These are phyloP conservation scores for Antitrichia curtipendula DNA, from an alignment of 225 moss, liverwort and hornwort genomes.

Conservation along the genomic window DNA sequence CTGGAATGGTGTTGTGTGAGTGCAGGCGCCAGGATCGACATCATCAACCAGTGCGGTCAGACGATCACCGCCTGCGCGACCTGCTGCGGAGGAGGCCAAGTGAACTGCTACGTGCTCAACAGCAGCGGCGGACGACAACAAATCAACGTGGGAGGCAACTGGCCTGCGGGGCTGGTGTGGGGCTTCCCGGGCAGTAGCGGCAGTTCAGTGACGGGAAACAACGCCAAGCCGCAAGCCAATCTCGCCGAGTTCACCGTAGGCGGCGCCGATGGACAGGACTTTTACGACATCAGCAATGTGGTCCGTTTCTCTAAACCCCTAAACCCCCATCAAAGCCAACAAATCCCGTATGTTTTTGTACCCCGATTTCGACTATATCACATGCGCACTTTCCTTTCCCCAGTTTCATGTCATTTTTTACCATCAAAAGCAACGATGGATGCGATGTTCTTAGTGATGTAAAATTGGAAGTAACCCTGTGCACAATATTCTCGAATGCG, in stretches of 20 bases:
- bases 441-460: neutral
- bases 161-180: slow-evolving; percentile 38
- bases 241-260: slow-evolving; percentile 42
- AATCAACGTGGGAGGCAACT: slow-evolving; percentile 15
- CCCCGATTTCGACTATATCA: neutral
- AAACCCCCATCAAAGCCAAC: neutral
- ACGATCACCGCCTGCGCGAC: slow-evolving; percentile 14
- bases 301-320: neutral
- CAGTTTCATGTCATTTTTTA: too few species aligned
- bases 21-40: slow-evolving; percentile 12
- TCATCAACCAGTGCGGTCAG: slow-evolving; percentile 21
- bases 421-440: neutral
- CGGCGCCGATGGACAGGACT: slow-evolving; percentile 1
- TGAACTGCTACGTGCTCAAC: slow-evolving; percentile 10
- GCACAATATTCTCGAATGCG: neutral
- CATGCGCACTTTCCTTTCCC: neutral
- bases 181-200: slow-evolving; percentile 11
- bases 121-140: neutral
- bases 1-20: neutral
- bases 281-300: slow-evolving; percentile 43
- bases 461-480: neutral
- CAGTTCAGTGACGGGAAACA: neutral
- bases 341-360: too few species aligned
- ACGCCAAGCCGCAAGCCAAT: slow-evolving; percentile 32
- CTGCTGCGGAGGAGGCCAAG: neutral